A percentile compares a stretch with the other conserved stretches of the same genome.
Conservation (phyloP, 176 grass and related monocot species). For the Raddia distichophylla region DNA sequence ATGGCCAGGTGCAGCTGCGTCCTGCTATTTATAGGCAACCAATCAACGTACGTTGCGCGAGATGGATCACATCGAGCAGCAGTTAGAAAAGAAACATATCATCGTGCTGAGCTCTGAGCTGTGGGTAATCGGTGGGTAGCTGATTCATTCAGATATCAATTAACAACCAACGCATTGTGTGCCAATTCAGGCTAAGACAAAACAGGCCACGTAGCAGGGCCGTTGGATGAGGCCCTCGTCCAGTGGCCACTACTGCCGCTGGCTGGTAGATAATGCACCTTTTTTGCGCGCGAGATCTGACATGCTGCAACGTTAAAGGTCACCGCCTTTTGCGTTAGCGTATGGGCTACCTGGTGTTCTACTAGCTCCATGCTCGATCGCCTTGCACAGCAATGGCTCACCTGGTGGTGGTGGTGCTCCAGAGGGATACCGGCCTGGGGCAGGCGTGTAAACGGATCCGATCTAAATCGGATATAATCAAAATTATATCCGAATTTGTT, state of each 20-base stretch:
- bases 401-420: background rate
- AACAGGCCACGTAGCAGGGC: background rate
- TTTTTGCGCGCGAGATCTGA: background rate
- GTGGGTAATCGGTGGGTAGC: slow-evolving; percentile 40
- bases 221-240: slow-evolving; percentile 12
- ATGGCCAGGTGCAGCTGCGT: no score
- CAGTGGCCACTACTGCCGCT: slow-evolving; percentile 40
- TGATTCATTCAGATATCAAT: background rate
- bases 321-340: background rate
- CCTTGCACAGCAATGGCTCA: background rate
- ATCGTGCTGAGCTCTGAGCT: no score
- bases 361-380: slow-evolving; percentile 27
- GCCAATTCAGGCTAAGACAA: background rate
- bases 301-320: background rate
- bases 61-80: background rate
- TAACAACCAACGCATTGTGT: slow-evolving; percentile 8
- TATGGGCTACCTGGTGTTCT: slow-evolving; percentile 13
- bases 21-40: no score
- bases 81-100: slow-evolving; percentile 43
- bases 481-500: no score
- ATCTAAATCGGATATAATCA: no score
- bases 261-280: background rate
- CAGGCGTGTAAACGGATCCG: no score
- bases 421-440: background rate
- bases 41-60: no score